Evolutionary conservation across 805 yeast species (phyloP).

Genomic region (Kuraishia piskuri): DNA sequence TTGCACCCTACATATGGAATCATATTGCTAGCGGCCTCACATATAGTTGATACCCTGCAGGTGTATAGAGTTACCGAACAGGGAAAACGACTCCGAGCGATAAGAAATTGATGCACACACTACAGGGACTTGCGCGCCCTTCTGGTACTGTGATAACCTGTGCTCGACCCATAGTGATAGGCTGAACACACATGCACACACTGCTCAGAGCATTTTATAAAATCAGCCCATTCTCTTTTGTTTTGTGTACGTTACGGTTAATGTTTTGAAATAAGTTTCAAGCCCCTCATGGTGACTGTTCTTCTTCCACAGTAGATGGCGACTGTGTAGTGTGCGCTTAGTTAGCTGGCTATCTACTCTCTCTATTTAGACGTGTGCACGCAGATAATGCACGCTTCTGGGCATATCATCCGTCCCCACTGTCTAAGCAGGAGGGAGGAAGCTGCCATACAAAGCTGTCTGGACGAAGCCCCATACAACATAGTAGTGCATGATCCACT

Average conservation of each 20-base stretch:
- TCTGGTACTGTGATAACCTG: not conserved
- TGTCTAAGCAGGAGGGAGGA: constrained; percentile 82
- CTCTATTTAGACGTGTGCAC: not conserved
- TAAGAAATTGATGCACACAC: not conserved
- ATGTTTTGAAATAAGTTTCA: no score
- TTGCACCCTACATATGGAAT: not conserved
- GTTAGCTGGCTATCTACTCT: not conserved
- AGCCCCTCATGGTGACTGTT: no score
- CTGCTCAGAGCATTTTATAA: no score
- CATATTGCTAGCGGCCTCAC: not conserved
- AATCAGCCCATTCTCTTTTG: no score
- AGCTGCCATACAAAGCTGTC: constrained; percentile 67
- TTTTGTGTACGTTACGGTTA: no score
- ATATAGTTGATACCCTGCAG: not conserved
- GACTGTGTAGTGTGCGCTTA: not conserved
- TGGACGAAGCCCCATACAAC: constrained; percentile 62
- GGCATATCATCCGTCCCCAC: not conserved
- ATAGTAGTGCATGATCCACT: constrained; percentile 31
- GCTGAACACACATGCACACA: no score
- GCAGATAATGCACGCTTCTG: not conserved
- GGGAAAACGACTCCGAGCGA: not conserved
- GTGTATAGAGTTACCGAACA: not conserved
- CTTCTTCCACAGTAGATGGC: not conserved
- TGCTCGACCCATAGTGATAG: not conserved
- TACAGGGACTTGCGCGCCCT: not conserved